Conservation (phyloP, 2,329 filamentous ascomycete species). For the Cercospora zeae-maydis region DNA sequence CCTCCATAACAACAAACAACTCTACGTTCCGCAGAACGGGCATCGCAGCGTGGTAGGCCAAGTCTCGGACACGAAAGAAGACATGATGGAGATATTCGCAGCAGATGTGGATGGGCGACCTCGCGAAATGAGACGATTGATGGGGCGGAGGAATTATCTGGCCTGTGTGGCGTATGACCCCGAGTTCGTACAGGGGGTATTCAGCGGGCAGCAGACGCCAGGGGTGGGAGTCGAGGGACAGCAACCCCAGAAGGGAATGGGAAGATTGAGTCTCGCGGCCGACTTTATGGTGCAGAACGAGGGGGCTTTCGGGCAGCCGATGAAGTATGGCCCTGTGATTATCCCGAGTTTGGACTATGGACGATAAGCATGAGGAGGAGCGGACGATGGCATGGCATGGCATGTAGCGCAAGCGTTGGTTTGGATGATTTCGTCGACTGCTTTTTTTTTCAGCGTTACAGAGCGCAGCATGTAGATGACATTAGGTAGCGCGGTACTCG, state of each 20-base stretch:
- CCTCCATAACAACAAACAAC: constrained; percentile 88
- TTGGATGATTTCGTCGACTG: not conserved
- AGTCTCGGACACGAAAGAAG: constrained; percentile 90
- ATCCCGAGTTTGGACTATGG: constrained; percentile 65
- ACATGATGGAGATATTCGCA: constrained; percentile 99
- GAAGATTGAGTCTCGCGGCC: constrained; percentile 75
- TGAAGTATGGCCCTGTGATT: constrained; percentile 96
- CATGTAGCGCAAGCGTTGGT: not conserved
- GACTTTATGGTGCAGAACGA: constrained; percentile 98
- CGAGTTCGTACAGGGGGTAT: constrained; percentile 58
- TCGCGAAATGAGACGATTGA: constrained; percentile 83
- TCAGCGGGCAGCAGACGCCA: constrained; percentile 18
- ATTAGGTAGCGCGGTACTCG: not conserved
- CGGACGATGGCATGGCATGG: not conserved
- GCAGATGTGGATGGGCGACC: constrained; percentile 81
- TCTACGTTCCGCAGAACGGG: constrained; percentile 91
- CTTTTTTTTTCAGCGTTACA: not conserved
- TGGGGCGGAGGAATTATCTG: constrained; percentile 89
- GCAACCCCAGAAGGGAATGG: constrained; percentile 26
- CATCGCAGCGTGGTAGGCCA: constrained; percentile 54
- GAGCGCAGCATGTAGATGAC: constrained; percentile 1
- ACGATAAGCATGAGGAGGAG: constrained; percentile 31
- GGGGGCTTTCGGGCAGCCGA: constrained; percentile 71
- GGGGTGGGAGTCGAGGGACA: constrained; percentile 20
- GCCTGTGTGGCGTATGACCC: constrained; percentile 94